Conservation (phyloP, 2,329 filamentous ascomycete species). For the Chrysoporthe austroafricana region DNA sequence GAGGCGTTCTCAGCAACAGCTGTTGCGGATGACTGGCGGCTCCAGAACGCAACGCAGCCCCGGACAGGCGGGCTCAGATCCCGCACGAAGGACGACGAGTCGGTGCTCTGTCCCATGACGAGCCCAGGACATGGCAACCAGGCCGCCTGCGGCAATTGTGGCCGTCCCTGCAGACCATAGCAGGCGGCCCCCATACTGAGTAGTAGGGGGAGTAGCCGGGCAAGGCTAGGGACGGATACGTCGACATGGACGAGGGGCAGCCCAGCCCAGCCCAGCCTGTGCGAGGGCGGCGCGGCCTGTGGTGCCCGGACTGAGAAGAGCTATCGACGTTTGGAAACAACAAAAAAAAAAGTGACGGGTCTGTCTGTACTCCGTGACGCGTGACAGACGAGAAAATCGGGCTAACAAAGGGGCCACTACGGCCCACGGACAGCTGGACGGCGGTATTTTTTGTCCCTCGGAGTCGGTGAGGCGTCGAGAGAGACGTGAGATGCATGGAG, state of each 20-base stretch:
- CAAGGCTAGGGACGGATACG: background rate
- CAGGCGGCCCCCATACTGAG: background rate
- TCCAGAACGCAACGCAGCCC: background rate
- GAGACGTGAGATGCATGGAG: conserved; percentile 51
- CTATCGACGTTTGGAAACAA: background rate
- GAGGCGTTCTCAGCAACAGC: background rate
- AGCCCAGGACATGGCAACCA: conserved; percentile 12
- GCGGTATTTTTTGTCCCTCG: conserved; percentile 31
- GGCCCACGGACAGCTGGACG: conserved; percentile 4
- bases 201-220: background rate
- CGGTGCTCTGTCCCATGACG: conserved; percentile 23
- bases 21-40: background rate
- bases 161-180: background rate
- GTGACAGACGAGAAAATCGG: background rate
- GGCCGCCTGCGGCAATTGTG: no score
- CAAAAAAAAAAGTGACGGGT: background rate
- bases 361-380: background rate
- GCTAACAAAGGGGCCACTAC: background rate
- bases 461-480: conserved; percentile 47
- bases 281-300: background rate
- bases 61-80: background rate
- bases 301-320: background rate
- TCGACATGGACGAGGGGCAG: background rate
- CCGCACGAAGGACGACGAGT: conserved; percentile 1
- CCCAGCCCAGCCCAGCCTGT: background rate